These are phyloP conservation scores for Eragrostis tef DNA, from an alignment of 202 grass and related monocot species.

Conservation along the genomic window DNA sequence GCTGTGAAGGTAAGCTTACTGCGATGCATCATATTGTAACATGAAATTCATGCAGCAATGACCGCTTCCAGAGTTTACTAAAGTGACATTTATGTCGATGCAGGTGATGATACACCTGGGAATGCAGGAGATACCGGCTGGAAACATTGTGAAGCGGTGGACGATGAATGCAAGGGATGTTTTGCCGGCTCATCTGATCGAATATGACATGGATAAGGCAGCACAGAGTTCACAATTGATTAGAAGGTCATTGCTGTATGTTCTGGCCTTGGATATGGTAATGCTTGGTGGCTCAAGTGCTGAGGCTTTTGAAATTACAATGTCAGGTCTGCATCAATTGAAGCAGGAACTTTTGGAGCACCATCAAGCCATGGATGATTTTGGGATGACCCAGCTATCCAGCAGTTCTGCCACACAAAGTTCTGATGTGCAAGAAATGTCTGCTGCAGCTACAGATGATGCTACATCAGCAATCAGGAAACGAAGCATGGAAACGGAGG, in stretches of 20 bases:
- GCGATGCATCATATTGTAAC: not conserved
- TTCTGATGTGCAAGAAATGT: not conserved
- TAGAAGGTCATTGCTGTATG: not conserved
- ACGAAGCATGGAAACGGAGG: not conserved
- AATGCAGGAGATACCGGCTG: slow-evolving; percentile 30
- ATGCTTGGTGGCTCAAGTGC: not conserved
- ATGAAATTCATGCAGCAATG: not conserved
- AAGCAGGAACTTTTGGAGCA: not conserved
- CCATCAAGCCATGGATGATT: not conserved
- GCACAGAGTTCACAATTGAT: not conserved
- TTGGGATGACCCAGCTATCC: not conserved
- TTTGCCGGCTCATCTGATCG: not conserved
- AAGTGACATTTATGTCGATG: slow-evolving; percentile 10
- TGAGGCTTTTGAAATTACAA: not conserved
- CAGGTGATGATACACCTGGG: slow-evolving; percentile 42
- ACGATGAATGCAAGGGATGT: not conserved
- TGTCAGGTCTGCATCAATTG: not conserved
- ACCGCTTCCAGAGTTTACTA: not conserved
- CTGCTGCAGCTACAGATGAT: slow-evolving; percentile 11
- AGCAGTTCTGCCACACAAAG: not conserved
- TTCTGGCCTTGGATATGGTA: not conserved
- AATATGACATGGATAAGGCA: not conserved
- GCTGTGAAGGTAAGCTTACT: slow-evolving; percentile 31
- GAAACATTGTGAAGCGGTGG: slow-evolving; percentile 31
- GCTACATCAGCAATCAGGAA: not conserved